Base-by-base conservation (phyloP, 164 flowering plant genomes). In the Akebia trifoliata region DNA sequence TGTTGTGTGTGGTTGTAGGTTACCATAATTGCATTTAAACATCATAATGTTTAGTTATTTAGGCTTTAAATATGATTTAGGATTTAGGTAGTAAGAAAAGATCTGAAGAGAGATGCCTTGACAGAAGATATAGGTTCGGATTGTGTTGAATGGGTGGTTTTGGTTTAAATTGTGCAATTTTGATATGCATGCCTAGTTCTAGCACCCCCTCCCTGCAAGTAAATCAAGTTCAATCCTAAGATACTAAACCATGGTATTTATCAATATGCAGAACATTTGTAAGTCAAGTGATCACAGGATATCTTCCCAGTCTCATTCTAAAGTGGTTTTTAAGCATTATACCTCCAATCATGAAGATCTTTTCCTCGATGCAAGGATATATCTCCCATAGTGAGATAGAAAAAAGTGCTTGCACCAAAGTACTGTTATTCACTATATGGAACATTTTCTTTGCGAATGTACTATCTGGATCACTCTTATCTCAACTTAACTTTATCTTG, bases 251-350 rank as follows among this genome's bases (percentile, higher is more conserved):
- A n/a, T 50, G 9, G 43, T n/a, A 6, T 54, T 37, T 3, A 46
- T 57, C 20, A 54, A 49, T 21, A 0, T 79, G 78, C 91, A 92
- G 98, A 55, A 34, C 81, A 51, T 32, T 89, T 59, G 74, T 93
- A 25, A 87, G 85, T 65, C 74, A 85, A 73, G 78, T 93, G 12
- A 64, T 93, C 50, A 93, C 97, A 4, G 98, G 98, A 60, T 93
- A 93, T 77, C 91, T 93, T 62, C 98, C 98, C 2, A 93, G 94
- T 73, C 83, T 93, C 34, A 80, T 93, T 56, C 94, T 93, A 64
- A 84, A 78, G 75, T 42, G 76, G 69, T 90, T 90, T 69, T 69
- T 87, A n/a, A 69, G 47, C 4, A 37, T 75, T 25, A 78, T 90
- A 48, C 97, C 98, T 12, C 97, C 98, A 10, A 62, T 83, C 55